These are phyloP conservation scores for Trapa bicornis DNA, from an alignment of 345 rosid genomes.

Conservation along the genomic window DNA sequence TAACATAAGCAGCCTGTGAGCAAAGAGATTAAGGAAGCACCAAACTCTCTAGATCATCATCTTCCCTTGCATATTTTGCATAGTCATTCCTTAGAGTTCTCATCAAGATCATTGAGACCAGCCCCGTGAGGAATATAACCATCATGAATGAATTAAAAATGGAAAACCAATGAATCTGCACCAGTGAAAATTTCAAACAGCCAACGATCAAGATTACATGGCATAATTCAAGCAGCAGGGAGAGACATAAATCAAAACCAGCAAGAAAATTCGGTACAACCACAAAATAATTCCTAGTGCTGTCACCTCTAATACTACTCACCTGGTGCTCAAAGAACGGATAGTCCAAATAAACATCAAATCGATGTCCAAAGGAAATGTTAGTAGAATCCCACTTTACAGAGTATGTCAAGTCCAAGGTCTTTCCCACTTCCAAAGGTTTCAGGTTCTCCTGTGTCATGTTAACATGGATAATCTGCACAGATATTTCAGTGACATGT, in stretches of 20 bases:
- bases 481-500: conserved; percentile 3
- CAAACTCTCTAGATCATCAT: conserved; percentile 89
- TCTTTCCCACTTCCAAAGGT: conserved; percentile 53
- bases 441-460: conserved; percentile 69
- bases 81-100: conserved; percentile 90
- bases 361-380: conserved; percentile 72
- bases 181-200: not conserved
- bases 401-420: conserved; percentile 67
- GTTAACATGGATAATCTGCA: conserved; percentile 81
- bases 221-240: not conserved
- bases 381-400: conserved; percentile 62
- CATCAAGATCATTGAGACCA: conserved; percentile 96
- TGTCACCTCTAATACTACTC: conserved; percentile 3
- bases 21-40: conserved; percentile 27
- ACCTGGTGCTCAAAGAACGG: conserved; percentile 98
- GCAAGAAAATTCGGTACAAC: not conserved
- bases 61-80: conserved; percentile 93
- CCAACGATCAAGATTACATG: not conserved
- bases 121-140: conserved; percentile 93
- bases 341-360: conserved; percentile 84
- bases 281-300: not conserved
- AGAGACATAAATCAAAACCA: not conserved
- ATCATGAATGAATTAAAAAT: conserved; percentile 95
- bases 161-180: conserved; percentile 95
- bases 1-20: conserved; percentile 4